Evolutionary conservation across 169 alveolate genomes (phyloP).

Genomic region (Eimeria sp.): DNA sequence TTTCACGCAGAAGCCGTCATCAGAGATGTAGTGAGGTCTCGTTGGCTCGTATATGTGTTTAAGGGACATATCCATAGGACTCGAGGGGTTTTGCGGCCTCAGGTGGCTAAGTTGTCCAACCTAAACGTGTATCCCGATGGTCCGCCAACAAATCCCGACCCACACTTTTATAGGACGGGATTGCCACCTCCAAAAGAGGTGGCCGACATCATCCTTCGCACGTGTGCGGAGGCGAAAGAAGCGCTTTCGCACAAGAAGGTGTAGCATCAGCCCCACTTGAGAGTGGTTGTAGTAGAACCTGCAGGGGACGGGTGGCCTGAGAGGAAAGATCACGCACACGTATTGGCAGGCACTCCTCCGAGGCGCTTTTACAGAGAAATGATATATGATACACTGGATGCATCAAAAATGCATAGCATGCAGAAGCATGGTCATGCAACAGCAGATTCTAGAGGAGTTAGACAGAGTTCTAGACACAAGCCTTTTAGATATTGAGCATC

Average conservation of each 20-base stretch:
- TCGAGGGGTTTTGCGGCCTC: conserved; percentile 41
- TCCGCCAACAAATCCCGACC: conserved; percentile 94
- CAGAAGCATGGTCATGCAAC: neutral
- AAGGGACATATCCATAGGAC: too few relatives aligned
- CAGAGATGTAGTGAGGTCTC: too few relatives aligned
- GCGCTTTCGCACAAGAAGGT: conserved; percentile 91
- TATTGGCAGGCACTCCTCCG: neutral
- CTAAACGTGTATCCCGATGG: conserved; percentile 92
- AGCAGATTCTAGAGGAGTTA: neutral
- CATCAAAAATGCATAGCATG: neutral
- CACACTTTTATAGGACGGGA: conserved; percentile 96
- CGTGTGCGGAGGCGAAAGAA: conserved; percentile 92
- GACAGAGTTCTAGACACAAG: neutral
- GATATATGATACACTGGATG: neutral
- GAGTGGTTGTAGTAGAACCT: neutral
- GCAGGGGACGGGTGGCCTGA: neutral
- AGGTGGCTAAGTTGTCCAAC: conserved; percentile 88
- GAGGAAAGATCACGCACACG: neutral
- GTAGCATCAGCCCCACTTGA: neutral
- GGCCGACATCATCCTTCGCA: conserved; percentile 92
- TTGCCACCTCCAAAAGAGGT: conserved; percentile 95
- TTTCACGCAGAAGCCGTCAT: too few relatives aligned
- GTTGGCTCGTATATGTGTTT: too few relatives aligned
- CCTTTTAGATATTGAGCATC: too few relatives aligned
- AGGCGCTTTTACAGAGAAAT: neutral